These are phyloP conservation scores for Xenosphaeropsis pyriputrescens DNA, from an alignment of 2,329 filamentous ascomycete species.

Conservation along the genomic window DNA sequence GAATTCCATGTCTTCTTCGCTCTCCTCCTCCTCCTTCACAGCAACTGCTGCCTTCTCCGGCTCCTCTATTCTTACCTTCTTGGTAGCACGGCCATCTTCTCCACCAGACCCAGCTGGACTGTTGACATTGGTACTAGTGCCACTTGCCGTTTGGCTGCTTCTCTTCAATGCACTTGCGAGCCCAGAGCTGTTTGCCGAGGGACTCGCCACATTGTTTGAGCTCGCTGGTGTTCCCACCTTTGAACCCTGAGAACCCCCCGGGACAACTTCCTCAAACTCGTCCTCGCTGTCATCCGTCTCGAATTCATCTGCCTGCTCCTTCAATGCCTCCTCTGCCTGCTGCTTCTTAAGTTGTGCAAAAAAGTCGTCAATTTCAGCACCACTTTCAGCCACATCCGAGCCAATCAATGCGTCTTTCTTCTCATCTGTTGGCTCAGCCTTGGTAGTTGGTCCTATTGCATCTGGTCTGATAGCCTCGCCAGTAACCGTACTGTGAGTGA, in stretches of 20 bases:
- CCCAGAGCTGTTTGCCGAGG: no score
- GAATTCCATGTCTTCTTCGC: conserved; percentile 41
- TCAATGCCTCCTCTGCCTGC: conserved; percentile 32
- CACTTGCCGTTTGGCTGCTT: conserved; percentile 14
- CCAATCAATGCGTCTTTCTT: conserved; percentile 29
- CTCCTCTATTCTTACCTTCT: conserved; percentile 46
- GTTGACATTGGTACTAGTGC: conserved; percentile 16
- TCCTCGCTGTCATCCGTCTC: conserved; percentile 32
- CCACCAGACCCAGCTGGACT: conserved; percentile 19
- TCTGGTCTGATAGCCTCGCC: conserved; percentile 41
- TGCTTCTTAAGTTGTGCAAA: conserved; percentile 52
- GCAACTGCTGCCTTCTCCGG: conserved; percentile 14
- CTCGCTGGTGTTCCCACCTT: conserved; percentile 14
- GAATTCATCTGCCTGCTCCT: conserved; percentile 34
- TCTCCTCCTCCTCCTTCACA: conserved; percentile 24
- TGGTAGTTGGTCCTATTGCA: conserved; percentile 10
- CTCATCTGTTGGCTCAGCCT: conserved; percentile 21
- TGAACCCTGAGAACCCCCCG: conserved; percentile 9
- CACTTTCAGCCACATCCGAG: conserved; percentile 30
- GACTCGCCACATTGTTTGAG: conserved; percentile 4
- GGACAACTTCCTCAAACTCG: conserved; percentile 30
- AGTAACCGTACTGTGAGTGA: conserved; percentile 54
- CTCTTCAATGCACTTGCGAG: conserved; percentile 14
- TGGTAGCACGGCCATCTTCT: conserved; percentile 33
- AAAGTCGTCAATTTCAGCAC: conserved; percentile 47